Evolutionary conservation across 768 basidiomycete genomes (phyloP).

Genomic region (Cubamyces lactineus): DNA sequence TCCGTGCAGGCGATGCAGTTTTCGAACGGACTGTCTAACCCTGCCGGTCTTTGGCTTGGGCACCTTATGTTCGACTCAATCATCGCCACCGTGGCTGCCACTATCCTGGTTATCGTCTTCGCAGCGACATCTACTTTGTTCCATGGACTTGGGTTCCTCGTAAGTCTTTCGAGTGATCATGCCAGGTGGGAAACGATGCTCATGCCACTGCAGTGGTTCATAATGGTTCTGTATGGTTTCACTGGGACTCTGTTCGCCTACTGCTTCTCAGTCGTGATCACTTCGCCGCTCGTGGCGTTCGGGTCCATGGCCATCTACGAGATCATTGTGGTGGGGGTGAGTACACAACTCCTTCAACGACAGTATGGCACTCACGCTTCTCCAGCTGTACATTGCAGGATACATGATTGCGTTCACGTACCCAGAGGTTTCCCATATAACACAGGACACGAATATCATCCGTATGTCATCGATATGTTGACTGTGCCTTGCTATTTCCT

Average conservation of each 20-base stretch:
- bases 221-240: conserved; percentile 71
- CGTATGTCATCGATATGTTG: conserved; percentile 39
- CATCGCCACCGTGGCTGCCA: conserved; percentile 57
- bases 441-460: conserved; percentile 58
- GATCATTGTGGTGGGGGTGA: conserved; percentile 68
- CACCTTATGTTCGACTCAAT: conserved; percentile 77
- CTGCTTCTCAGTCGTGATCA: conserved; percentile 58
- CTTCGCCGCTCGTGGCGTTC: conserved; percentile 74
- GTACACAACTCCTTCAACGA: conserved; percentile 29
- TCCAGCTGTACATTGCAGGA: conserved; percentile 63
- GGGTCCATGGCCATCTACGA: conserved; percentile 75
- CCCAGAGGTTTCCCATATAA: conserved; percentile 60
- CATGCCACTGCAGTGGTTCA: conserved; percentile 56
- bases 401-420: conserved; percentile 78
- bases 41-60: conserved; percentile 75
- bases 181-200: neutral
- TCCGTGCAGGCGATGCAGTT: conserved; percentile 84
- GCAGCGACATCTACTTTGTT: conserved; percentile 62
- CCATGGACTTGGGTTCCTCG: conserved; percentile 63
- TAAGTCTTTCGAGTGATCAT: conserved; percentile 41
- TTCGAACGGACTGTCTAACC: conserved; percentile 73
- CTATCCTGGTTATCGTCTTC: conserved; percentile 66
- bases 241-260: conserved; percentile 71
- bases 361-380: neutral
- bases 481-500: neutral